Evolutionary conservation across 148 eudicot species (phyloP).

Genomic region (Gaultheria prostrata): DNA sequence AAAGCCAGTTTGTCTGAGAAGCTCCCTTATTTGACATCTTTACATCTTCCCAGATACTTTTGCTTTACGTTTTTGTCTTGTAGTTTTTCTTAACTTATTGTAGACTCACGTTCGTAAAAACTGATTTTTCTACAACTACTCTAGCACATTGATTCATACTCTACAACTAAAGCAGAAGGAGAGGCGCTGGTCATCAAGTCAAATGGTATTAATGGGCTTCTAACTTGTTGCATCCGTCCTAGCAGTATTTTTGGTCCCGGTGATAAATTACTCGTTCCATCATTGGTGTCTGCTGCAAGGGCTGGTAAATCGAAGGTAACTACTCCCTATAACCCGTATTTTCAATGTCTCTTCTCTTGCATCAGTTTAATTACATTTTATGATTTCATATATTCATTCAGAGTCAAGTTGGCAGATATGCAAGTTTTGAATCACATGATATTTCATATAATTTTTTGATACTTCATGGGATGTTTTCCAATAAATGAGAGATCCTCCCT

Average conservation of each 20-base stretch:
- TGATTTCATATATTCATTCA: neutral
- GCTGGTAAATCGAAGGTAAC: slow-evolving; percentile 90
- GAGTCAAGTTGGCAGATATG: neutral
- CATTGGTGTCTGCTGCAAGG: slow-evolving; percentile 87
- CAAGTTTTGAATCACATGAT: neutral
- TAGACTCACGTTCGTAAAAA: neutral
- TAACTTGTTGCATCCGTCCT: slow-evolving; percentile 92
- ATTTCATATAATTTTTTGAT: neutral
- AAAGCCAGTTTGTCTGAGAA: neutral
- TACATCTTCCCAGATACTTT: neutral
- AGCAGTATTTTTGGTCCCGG: slow-evolving; percentile 98
- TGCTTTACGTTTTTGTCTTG: neutral
- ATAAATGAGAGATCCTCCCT: too few relatives aligned
- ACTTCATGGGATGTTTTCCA: neutral
- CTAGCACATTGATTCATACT: slow-evolving; percentile 89
- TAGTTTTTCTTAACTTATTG: neutral
- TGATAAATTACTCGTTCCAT: slow-evolving; percentile 86
- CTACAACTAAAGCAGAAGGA: slow-evolving; percentile 94
- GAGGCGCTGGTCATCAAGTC: slow-evolving; percentile 83
- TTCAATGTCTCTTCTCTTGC: neutral
- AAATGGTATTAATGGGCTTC: slow-evolving; percentile 79
- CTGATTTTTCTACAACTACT: slow-evolving; percentile 7
- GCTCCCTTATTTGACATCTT: neutral
- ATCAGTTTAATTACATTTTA: neutral
- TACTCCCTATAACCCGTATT: neutral